phyloP scores from a whole-genome alignment of 2,329 filamentous ascomycete genomes.

The Phymatotrichopsis omnivora region DNA sequence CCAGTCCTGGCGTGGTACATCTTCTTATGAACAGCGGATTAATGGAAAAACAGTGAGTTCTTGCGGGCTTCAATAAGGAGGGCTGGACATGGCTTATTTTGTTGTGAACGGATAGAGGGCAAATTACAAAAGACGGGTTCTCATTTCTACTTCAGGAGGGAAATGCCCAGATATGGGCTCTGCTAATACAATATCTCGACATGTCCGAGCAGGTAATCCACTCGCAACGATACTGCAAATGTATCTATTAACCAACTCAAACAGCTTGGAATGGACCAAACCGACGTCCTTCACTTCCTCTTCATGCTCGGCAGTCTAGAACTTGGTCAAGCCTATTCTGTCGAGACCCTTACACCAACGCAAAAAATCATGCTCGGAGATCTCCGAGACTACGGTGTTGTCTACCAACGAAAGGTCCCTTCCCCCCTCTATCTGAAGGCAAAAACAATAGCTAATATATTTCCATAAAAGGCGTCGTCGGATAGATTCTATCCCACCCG shows the following conservation, averaged over 20 bases:
- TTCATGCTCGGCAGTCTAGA: constrained; percentile 92
- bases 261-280: constrained; percentile 64
- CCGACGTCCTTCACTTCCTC: constrained; percentile 90
- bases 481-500: constrained; percentile 74
- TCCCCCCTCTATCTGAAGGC: constrained; percentile 30
- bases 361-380: constrained; percentile 84
- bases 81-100: background rate
- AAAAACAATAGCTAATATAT: constrained; percentile 19
- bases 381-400: constrained; percentile 82
- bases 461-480: constrained; percentile 36
- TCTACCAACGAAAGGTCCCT: constrained; percentile 48
- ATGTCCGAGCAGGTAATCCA: constrained; percentile 53
- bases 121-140: constrained; percentile 88
- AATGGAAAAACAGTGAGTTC: constrained; percentile 47
- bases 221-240: background rate
- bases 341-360: constrained; percentile 66
- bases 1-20: constrained; percentile 71
- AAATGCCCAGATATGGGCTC: constrained; percentile 93
- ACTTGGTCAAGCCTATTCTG: constrained; percentile 83
- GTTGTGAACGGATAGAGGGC: constrained; percentile 35
- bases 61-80: constrained; percentile 28
- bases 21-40: constrained; percentile 71
- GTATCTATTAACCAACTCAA: constrained; percentile 30
- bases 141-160: constrained; percentile 90
- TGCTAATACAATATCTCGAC: constrained; percentile 86